These are phyloP conservation scores for Boletus rex-veris DNA, from an alignment of 768 basidiomycete genomes.

Conservation along the genomic window DNA sequence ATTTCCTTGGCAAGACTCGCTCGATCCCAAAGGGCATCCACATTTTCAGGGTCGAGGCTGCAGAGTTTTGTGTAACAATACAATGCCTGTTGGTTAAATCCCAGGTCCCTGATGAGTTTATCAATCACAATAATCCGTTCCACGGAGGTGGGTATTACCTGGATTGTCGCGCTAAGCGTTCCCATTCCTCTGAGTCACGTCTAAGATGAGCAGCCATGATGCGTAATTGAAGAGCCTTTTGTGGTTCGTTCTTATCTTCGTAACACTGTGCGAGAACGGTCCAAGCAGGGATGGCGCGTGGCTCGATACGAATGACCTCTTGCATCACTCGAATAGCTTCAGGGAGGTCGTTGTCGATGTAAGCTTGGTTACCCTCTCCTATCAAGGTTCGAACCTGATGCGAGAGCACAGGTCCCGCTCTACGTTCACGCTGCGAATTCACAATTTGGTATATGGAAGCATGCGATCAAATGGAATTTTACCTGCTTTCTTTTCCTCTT, in stretches of 20 bases:
- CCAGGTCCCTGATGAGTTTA: conserved; percentile 51
- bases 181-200: conserved; percentile 87
- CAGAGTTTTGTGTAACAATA: conserved; percentile 89
- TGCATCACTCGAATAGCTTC: conserved; percentile 78
- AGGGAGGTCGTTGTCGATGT: conserved; percentile 63
- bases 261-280: conserved; percentile 43
- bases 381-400: conserved; percentile 37
- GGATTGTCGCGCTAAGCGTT: conserved; percentile 69
- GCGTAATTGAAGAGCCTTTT: conserved; percentile 16
- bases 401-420: conserved; percentile 12
- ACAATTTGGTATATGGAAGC: not conserved
- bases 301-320: conserved; percentile 93
- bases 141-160: conserved; percentile 44
- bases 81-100: conserved; percentile 79
- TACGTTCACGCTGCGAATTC: conserved; percentile 8
- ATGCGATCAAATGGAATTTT: not conserved
- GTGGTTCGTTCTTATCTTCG: conserved; percentile 14
- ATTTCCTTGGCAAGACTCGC: conserved; percentile 76
- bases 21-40: conserved; percentile 87
- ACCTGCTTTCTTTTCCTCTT: conserved; percentile 46
- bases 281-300: conserved; percentile 81
- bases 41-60: conserved; percentile 74
- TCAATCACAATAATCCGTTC: conserved; percentile 53
- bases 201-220: conserved; percentile 63
- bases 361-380: conserved; percentile 85